phyloP scores from a whole-genome alignment of 1,139 yeast genomes.

The Hemisphaericaspora xylanilytica region DNA sequence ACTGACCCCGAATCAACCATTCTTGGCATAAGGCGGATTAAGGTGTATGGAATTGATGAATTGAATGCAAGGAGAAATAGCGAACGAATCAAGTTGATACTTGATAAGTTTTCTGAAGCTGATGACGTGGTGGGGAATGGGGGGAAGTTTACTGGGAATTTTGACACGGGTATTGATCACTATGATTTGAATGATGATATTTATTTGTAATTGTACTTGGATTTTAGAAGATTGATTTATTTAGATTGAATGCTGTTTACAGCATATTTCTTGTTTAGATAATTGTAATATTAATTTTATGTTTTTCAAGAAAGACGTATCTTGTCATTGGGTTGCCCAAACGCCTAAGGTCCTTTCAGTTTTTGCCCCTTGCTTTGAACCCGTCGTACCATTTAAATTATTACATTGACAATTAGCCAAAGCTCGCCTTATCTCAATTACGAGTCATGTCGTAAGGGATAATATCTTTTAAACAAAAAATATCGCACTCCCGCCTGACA shows the following conservation, averaged over 20 bases:
- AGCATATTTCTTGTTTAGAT: too few relatives aligned
- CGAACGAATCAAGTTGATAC: slow-evolving; percentile 24
- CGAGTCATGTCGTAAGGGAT: too few relatives aligned
- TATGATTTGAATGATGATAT: slow-evolving; percentile 15
- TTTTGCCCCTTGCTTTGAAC: too few relatives aligned
- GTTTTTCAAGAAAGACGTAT: too few relatives aligned
- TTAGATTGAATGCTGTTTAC: too few relatives aligned
- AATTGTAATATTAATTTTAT: not conserved
- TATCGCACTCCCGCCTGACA: too few relatives aligned
- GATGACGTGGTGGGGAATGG: slow-evolving; percentile 8
- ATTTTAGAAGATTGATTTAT: not conserved
- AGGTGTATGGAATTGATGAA: slow-evolving; percentile 42
- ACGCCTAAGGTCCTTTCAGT: too few relatives aligned
- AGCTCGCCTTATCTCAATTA: too few relatives aligned
- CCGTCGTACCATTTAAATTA: too few relatives aligned
- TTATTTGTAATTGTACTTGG: slow-evolving; percentile 6
- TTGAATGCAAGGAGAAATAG: slow-evolving; percentile 26
- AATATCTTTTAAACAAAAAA: too few relatives aligned
- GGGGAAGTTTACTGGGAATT: slow-evolving; percentile 2
- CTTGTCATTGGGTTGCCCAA: too few relatives aligned
- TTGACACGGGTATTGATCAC: slow-evolving; percentile 7
- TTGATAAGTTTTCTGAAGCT: slow-evolving; percentile 16
- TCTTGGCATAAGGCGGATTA: slow-evolving; percentile 28
- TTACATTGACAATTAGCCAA: too few relatives aligned
- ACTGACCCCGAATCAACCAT: slow-evolving; percentile 9